Base-by-base conservation (phyloP, 352 stramenopile genomes). In the Phytophthora litchii region DNA sequence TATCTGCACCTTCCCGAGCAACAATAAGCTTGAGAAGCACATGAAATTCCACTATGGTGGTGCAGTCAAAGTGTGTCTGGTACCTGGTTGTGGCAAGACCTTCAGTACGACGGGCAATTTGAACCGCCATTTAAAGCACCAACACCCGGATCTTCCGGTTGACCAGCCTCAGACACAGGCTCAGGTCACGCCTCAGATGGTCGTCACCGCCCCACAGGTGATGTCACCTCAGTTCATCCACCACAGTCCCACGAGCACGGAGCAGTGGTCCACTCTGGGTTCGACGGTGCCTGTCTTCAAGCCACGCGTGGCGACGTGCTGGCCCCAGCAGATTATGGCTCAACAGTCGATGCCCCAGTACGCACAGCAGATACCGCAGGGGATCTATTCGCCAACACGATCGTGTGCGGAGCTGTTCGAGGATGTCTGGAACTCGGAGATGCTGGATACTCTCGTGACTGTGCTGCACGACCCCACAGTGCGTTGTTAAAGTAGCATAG, bases 21-120 rank as follows among this genome's bases (percentile, higher is more conserved):
- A 73, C 29, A 63, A 58, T 36, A 73, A 73, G 47, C 43, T 73
- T 23, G 59, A 50, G 29, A 73, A 77, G 49, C 71, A 80, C 49
- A 74, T 77, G 64, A 50, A 59, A n/a, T 59, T 59, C 65, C 71
- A 80, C 55, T 65, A 64, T 32, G 60, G 47, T 40, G 60, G 13
- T 57, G 67, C 48, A 54, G 56, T 75, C 14, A 70, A 80, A 14
- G 68, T 69, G 35, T 80, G 72, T 44, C 23, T 64, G 12, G 58
- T 73, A 5, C 45, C 56, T 4, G 57, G 42, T 4, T 80, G 64
- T 36, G 64, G 68, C 43, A 80, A 80, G 46, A 69, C 71, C 6
- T 80, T 80, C 45, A 80, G 59, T 38, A 80, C 71, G 16, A 70
- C 71, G 1, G 71, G 71, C 41, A 80, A 77, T 37, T 40, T 80